Base-by-base conservation (phyloP, 768 basidiomycete species). In the Panus rudis region DNA sequence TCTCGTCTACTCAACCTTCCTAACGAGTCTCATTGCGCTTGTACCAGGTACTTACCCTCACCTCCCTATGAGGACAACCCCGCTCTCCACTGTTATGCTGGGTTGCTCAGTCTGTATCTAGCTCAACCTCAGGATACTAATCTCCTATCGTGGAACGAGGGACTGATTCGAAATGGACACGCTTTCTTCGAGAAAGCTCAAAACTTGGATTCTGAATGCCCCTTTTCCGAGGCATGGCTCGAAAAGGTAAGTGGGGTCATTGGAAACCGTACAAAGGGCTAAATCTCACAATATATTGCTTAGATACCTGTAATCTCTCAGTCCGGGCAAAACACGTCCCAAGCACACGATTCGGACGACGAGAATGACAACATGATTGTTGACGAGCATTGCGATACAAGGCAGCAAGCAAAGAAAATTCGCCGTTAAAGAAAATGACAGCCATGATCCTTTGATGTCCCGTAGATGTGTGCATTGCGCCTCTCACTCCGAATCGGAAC, bases 61-160 rank as follows among this genome's bases (percentile, higher is more conserved):
- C 84, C 86, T 58, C 92, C 92, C 2, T 94, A 81, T 65, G 82
- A 81, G 56, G 84, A 90, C 51, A 87, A 89, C 50, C 73, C 84
- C 2, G 64, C 79, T 6, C 67, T 94, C 22, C 88, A 94, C 54
- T 68, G 79, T 13, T 92, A 93, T 49, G 90, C 92, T 3, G 92
- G 88, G 2, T 63, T 93, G 41, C 64, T 88, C 11, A 75, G 72
- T 21, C 64, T 92, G 19, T 77, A 83, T 52, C 62, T 78, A n/a
- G 72, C 77, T 10, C 79, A 78, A 49, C 62, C 60, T 1, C n/a
- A 47, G 41, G 17, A 39, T 30, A n/a, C 22, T 43, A 23, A 4
- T 23, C 14, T 27, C 16, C 6, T 43, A 28, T 17, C 38, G 22
- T 54, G 51, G 46, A 64, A 74, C 51, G 47, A 53, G 5, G 52